Percentiles rank a stretch among this genome's conserved stretches.
Evolutionary conservation across 169 alveolate species (phyloP).

Genomic region (Cryptosporidium meleagridis): DNA sequence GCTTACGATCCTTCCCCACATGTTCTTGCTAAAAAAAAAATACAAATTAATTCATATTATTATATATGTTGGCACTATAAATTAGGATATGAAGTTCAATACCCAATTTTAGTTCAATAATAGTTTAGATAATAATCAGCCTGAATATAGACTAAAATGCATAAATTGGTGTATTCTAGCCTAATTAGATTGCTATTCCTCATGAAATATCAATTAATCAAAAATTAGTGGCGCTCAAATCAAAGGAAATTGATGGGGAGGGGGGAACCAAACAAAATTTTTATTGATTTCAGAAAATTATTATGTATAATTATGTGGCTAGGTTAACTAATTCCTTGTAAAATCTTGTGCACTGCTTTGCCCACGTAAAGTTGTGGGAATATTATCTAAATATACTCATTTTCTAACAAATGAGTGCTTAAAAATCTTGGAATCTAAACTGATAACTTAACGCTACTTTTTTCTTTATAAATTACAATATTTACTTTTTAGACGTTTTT

Average conservation of each 20-base stretch:
- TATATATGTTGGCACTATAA: neutral
- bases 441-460: too few relatives aligned
- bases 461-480: too few relatives aligned
- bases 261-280: neutral
- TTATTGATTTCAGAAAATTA: neutral
- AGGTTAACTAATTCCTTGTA: neutral
- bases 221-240: neutral
- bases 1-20: conserved; percentile 93
- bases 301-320: neutral
- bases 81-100: neutral
- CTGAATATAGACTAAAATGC: neutral
- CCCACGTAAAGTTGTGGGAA: too few relatives aligned
- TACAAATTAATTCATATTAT: conserved; percentile 28
- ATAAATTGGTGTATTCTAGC: neutral
- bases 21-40: neutral
- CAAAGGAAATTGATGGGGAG: neutral
- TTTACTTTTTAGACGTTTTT: neutral
- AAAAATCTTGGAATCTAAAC: neutral
- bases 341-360: neutral
- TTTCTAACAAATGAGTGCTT: neutral
- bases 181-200: neutral
- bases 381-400: too few relatives aligned
- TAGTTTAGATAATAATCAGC: neutral
- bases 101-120: neutral
- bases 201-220: conserved; percentile 17